Percentiles rank a stretch among this genome's conserved stretches.
Evolutionary conservation across 129 eudicot species (phyloP).

Genomic region (Chrysanthemum makinoi): DNA sequence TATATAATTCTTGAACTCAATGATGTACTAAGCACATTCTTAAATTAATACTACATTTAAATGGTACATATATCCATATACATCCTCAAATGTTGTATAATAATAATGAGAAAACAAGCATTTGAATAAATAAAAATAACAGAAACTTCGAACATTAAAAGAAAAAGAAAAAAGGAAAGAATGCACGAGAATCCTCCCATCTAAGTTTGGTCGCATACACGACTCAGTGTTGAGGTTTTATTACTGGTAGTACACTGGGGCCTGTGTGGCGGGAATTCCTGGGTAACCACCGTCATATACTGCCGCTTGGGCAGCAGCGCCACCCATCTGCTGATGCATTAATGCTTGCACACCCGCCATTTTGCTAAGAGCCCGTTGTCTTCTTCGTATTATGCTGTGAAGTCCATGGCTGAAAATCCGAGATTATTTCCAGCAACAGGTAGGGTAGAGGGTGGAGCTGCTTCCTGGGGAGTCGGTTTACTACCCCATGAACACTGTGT

Average conservation of each 20-base stretch:
- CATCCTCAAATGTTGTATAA: constrained; percentile 24
- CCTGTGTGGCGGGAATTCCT: constrained; percentile 56
- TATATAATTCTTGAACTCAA: constrained; percentile 20
- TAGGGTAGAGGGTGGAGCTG: constrained; percentile 53
- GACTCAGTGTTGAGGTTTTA: background rate
- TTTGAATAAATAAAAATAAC: constrained; percentile 18
- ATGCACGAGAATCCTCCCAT: constrained; percentile 13
- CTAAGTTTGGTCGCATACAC: constrained; percentile 12
- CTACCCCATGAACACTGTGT: constrained; percentile 75
- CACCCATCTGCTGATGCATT: constrained; percentile 53
- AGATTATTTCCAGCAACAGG: constrained; percentile 40
- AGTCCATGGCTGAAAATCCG: constrained; percentile 46
- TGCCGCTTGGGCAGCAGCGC: constrained; percentile 43
- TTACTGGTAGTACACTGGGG: constrained; percentile 70
- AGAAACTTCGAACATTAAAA: constrained; percentile 11
- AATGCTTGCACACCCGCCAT: constrained; percentile 45
- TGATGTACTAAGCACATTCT: constrained; percentile 10
- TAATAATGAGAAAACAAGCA: constrained; percentile 15
- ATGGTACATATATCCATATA: constrained; percentile 23
- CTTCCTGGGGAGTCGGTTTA: constrained; percentile 74
- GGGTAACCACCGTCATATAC: constrained; percentile 69
- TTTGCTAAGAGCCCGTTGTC: constrained; percentile 54
- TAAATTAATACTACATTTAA: background rate
- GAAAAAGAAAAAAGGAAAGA: background rate
- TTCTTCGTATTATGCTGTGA: constrained; percentile 47